Evolutionary conservation across 164 flowering plant genomes (phyloP).

Genomic region (Stephania cephalantha): DNA sequence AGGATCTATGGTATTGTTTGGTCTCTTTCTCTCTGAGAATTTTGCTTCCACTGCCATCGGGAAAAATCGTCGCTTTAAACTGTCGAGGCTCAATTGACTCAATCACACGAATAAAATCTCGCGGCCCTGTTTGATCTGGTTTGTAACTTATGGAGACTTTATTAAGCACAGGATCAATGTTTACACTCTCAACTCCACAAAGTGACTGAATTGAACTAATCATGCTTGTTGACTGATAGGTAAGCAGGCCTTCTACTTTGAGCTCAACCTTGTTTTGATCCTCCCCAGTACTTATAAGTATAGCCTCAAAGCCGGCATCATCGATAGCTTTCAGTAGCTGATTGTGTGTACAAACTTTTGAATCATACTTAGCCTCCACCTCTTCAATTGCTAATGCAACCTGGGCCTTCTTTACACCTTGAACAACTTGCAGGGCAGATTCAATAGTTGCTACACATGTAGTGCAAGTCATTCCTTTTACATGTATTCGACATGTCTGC

Average conservation of each 20-base stretch:
- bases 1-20: constrained; percentile 40
- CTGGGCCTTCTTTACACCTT: constrained; percentile 54
- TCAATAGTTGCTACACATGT: constrained; percentile 61
- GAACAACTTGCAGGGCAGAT: constrained; percentile 36
- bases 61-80: constrained; percentile 47
- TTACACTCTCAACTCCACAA: constrained; percentile 50
- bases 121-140: constrained; percentile 61
- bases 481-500: constrained; percentile 46
- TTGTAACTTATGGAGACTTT: constrained; percentile 57
- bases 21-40: constrained; percentile 44
- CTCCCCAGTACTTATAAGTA: constrained; percentile 50
- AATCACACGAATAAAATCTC: constrained; percentile 52
- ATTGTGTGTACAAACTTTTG: constrained; percentile 29
- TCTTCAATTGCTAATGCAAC: constrained; percentile 76
- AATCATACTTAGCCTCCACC: constrained; percentile 60
- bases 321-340: constrained; percentile 45
- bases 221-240: constrained; percentile 34
- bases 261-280: constrained; percentile 48
- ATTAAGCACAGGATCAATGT: constrained; percentile 24
- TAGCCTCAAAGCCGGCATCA: constrained; percentile 61
- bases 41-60: constrained; percentile 43
- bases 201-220: constrained; percentile 58
- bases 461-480: constrained; percentile 79
- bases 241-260: constrained; percentile 46
- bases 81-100: constrained; percentile 48